A percentile compares a stretch with the other conserved stretches of the same genome.
Conservation (phyloP, 2,329 filamentous ascomycete species). For the Nakataea oryzae region DNA sequence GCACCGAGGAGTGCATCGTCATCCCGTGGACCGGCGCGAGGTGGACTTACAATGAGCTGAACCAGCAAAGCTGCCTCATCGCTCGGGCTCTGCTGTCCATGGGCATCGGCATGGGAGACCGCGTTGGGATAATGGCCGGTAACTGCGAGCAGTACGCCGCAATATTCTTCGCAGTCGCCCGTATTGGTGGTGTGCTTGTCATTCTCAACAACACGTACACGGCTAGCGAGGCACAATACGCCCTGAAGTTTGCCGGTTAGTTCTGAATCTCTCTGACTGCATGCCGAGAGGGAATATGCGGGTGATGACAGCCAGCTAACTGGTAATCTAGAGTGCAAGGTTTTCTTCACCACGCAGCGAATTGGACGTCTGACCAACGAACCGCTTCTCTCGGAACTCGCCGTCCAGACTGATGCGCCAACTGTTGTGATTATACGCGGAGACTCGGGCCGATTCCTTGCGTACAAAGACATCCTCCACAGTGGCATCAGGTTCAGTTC, state of each 20-base stretch:
- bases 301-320: neutral
- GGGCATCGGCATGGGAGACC: constrained; percentile 58
- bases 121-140: constrained; percentile 67
- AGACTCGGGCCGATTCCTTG: constrained; percentile 40
- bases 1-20: constrained; percentile 56
- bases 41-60: constrained; percentile 60
- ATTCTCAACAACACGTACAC: constrained; percentile 81
- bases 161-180: constrained; percentile 62
- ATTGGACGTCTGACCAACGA: constrained; percentile 58
- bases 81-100: constrained; percentile 57
- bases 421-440: constrained; percentile 53
- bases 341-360: constrained; percentile 61
- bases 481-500: constrained; percentile 35
- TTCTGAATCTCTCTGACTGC: neutral
- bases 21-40: constrained; percentile 67
- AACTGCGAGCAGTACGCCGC: constrained; percentile 74
- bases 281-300: neutral
- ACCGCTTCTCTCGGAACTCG: constrained; percentile 44
- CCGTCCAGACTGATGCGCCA: constrained; percentile 29
- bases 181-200: constrained; percentile 58
- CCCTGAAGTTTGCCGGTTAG: constrained; percentile 58
- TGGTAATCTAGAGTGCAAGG: constrained; percentile 45
- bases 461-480: constrained; percentile 48
- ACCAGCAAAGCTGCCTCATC: constrained; percentile 49
- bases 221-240: constrained; percentile 59